Percentiles rank a stretch among this genome's conserved stretches.
Evolutionary conservation across 2,329 filamentous ascomycete genomes (phyloP).

Genomic region (Dactylellina leptospora): DNA sequence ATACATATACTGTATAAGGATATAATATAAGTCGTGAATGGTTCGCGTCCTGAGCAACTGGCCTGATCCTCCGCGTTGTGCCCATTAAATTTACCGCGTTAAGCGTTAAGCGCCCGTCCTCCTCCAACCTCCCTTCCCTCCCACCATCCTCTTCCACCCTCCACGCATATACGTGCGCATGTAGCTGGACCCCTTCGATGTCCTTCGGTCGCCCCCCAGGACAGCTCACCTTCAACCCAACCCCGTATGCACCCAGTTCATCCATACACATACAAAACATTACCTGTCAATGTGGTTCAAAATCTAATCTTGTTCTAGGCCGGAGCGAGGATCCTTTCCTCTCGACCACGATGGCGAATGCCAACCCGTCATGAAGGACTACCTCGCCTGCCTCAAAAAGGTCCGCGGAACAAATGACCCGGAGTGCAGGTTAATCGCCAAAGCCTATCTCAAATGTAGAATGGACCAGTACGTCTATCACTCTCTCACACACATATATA

Average conservation of each 20-base stretch:
- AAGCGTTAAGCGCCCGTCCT: constrained; percentile 33
- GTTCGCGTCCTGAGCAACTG: neutral
- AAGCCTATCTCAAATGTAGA: constrained; percentile 85
- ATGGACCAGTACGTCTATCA: constrained; percentile 81
- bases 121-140: constrained; percentile 1
- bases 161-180: constrained; percentile 1
- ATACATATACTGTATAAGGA: no score
- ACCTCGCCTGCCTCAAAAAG: constrained; percentile 86
- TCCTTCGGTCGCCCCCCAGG: constrained; percentile 56
- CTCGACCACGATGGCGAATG: constrained; percentile 96
- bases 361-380: constrained; percentile 84
- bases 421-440: constrained; percentile 84
- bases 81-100: constrained; percentile 34
- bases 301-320: constrained; percentile 70
- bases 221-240: constrained; percentile 56
- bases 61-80: neutral
- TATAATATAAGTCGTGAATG: no score
- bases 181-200: constrained; percentile 19
- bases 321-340: constrained; percentile 93
- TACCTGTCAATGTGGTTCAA: no score
- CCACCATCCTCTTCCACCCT: neutral
- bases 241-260: constrained; percentile 50
- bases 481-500: neutral
- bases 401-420: constrained; percentile 84
- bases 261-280: neutral